Evolutionary conservation across 106 monocot species (phyloP), one percentile per base, ranked within the genome.

Genomic region (Amphibolis antarctica): DNA sequence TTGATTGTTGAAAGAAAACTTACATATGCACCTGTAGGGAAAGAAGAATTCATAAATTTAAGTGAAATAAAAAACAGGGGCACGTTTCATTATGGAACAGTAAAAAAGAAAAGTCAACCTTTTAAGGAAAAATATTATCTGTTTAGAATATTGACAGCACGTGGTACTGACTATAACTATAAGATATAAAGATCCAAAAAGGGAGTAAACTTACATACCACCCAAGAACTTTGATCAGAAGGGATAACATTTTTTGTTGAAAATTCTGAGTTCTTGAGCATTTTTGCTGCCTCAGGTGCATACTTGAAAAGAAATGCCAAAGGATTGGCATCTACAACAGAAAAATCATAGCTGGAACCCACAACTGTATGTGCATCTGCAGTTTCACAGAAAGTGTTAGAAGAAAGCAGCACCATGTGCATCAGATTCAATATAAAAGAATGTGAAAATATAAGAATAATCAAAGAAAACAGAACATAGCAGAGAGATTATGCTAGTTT

Each of bases 321-420:
- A 22, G 86, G 76, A 70, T 98, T 98, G 50, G 96, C 70, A 98
- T 98, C 96, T 17, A 87, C 71, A 15, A 86, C 80, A 54, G 96
- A 76, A 56, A 98, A 87, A 3, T 84, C 98, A 79, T 87, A 98
- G 66, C 72, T 87, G 53, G 91, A 84, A 23, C 81, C 76, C 56
- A 82, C 53, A 55, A 98, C 59, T 56, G 57, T 77, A 74, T 65
- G 74, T 43, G 74, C 71, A 81, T 72, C 91, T 98, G 84, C 54
- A 31, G 69, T 46, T 60, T 60, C 29, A 36, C 10, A 59, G 10
- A 59, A 58, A 58, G 13, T 60, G 31, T 60, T 30, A 36, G 49
- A 43, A 5, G 25, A 24, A 24, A 31, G 5, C 12, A 27, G 47
- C 48, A 51, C 28, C 28, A 46, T 17, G 42, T 11, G 9, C 1